These are phyloP conservation scores for Handroanthus guayacan DNA, from an alignment of 257 asterid species.

Conservation along the genomic window DNA sequence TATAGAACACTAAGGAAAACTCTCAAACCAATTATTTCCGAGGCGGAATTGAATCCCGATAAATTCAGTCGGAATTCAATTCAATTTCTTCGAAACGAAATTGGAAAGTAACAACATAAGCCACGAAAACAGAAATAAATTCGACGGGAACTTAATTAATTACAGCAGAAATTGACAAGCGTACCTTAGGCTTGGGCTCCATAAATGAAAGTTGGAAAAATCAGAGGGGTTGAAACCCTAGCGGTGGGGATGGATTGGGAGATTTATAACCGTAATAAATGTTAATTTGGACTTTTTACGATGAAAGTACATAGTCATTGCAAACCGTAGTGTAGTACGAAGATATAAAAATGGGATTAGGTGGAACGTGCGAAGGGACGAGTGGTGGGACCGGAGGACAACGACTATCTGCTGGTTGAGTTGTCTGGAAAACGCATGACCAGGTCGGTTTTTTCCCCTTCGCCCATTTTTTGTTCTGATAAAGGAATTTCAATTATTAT, in stretches of 20 bases:
- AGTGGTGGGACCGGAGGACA: neutral
- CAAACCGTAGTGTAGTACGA: neutral
- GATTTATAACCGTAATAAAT: constrained; percentile 29
- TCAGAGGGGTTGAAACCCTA: constrained; percentile 44
- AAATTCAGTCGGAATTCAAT: constrained; percentile 35
- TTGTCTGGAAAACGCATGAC: constrained; percentile 5
- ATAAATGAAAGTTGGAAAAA: constrained; percentile 37
- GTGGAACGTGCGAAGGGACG: constrained; percentile 30
- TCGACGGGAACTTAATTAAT: constrained; percentile 29
- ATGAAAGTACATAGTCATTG: neutral
- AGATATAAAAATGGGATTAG: constrained; percentile 12
- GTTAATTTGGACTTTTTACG: constrained; percentile 2
- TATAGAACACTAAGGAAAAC: constrained; percentile 26
- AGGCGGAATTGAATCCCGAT: constrained; percentile 35
- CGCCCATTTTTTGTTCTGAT: neutral
- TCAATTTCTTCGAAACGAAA: constrained; percentile 24
- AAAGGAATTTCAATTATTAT: neutral
- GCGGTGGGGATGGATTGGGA: constrained; percentile 30
- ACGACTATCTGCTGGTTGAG: neutral
- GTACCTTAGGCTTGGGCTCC: constrained; percentile 54
- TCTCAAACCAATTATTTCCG: constrained; percentile 23
- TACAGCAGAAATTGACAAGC: constrained; percentile 43
- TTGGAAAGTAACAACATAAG: constrained; percentile 24
- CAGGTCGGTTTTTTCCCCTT: too few relatives aligned
- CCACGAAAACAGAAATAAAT: constrained; percentile 30